Conservation (phyloP, 805 yeast genomes). For the Candida nonsorbophila region DNA sequence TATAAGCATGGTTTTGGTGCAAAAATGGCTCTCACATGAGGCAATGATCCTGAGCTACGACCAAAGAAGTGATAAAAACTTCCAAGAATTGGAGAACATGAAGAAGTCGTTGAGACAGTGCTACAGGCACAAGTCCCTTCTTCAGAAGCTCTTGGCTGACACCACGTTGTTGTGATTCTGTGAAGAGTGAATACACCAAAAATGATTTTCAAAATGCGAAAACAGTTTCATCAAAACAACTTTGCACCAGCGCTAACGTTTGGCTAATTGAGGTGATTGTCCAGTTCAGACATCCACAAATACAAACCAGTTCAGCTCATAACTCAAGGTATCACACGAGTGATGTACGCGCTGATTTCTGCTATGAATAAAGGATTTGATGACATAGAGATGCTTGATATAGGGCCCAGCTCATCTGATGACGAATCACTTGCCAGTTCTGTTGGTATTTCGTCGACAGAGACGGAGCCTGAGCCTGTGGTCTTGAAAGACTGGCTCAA, state of each 20-base stretch:
- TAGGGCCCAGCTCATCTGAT: constrained; percentile 29
- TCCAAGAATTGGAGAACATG: constrained; percentile 4
- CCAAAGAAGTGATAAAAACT: constrained; percentile 1
- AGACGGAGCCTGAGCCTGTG: constrained; percentile 18
- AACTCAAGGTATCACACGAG: neutral
- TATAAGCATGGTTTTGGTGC: constrained; percentile 12
- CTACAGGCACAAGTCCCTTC: constrained; percentile 8
- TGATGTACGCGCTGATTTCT: neutral
- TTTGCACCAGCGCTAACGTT: neutral
- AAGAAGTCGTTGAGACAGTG: constrained; percentile 8
- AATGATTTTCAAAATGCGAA: neutral
- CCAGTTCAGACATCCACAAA: too few species aligned
- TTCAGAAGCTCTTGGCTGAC: constrained; percentile 11
- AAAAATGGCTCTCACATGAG: constrained; percentile 12
- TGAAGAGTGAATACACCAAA: neutral
- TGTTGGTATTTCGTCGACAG: constrained; percentile 7
- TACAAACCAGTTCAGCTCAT: neutral
- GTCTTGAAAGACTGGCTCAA: constrained; percentile 45
- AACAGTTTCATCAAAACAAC: neutral
- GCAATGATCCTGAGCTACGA: constrained; percentile 2
- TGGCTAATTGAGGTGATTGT: too few species aligned
- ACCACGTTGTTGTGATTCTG: constrained; percentile 2
- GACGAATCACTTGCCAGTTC: constrained; percentile 19
- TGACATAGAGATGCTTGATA: constrained; percentile 41
- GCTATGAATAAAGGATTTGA: constrained; percentile 15